These are phyloP conservation scores for Ormosia semicastrata DNA, from an alignment of 306 rosid species.

Conservation along the genomic window DNA sequence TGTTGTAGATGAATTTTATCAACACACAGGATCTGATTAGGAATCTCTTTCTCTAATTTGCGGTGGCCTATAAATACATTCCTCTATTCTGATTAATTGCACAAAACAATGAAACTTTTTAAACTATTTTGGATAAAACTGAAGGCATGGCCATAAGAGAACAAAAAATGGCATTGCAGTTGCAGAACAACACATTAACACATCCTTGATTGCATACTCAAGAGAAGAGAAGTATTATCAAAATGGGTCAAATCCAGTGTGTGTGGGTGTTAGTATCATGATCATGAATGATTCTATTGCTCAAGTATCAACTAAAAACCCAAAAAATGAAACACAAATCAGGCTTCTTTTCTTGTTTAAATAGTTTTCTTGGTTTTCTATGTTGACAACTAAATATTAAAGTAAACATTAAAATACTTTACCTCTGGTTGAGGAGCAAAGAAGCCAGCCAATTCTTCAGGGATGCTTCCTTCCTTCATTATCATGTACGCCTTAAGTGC, in stretches of 20 bases:
- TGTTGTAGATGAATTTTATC: background rate
- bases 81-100: background rate
- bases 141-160: background rate
- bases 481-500: too few relatives aligned
- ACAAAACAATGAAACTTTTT: background rate
- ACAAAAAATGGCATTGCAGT: background rate
- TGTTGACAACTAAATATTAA: too few relatives aligned
- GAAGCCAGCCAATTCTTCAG: too few relatives aligned
- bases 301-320: background rate
- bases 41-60: background rate
- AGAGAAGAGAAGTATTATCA: background rate
- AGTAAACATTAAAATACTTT: too few relatives aligned
- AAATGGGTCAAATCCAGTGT: background rate
- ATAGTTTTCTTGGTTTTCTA: too few relatives aligned
- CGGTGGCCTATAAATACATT: background rate
- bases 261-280: background rate
- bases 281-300: background rate
- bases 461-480: too few relatives aligned
- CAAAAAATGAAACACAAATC: too few relatives aligned
- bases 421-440: too few relatives aligned
- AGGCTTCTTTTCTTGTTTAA: too few relatives aligned
- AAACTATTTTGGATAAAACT: background rate
- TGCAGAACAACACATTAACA: background rate
- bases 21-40: background rate
- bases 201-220: background rate